These are phyloP conservation scores for Hirsutella thompsonii DNA, from an alignment of 2,329 filamentous ascomycete genomes.

Conservation along the genomic window DNA sequence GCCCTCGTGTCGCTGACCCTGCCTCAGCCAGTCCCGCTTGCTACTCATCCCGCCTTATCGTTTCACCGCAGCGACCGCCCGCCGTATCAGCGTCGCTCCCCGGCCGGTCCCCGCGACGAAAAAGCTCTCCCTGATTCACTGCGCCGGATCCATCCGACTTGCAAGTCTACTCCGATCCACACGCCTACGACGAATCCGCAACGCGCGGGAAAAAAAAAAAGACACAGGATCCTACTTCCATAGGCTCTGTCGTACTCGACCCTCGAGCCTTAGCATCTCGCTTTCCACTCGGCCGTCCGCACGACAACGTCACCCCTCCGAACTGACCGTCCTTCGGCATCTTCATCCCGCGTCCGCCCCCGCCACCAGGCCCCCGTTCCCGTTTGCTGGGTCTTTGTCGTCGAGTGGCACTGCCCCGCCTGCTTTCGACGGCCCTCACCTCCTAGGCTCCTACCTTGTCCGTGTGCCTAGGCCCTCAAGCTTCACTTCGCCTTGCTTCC, in stretches of 20 bases:
- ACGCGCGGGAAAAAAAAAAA: too few relatives aligned
- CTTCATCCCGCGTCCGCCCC: too few relatives aligned
- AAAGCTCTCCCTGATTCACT: background rate
- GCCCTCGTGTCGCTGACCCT: background rate
- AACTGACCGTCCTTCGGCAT: too few relatives aligned
- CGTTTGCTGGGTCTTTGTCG: background rate
- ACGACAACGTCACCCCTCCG: too few relatives aligned
- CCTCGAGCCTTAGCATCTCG: too few relatives aligned
- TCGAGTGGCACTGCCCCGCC: too few relatives aligned
- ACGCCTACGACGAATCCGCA: too few relatives aligned
- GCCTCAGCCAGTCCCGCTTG: background rate
- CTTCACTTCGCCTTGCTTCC: background rate
- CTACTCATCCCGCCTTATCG: background rate
- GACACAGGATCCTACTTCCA: too few relatives aligned
- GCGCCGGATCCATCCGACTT: background rate
- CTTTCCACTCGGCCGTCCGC: too few relatives aligned
- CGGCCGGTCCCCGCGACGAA: background rate
- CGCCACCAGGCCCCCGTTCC: background rate
- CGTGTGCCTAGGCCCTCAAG: background rate
- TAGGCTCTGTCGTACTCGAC: too few relatives aligned
- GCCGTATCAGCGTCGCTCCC: background rate
- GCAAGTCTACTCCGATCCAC: background rate
- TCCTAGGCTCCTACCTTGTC: background rate
- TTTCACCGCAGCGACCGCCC: background rate
- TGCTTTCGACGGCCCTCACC: background rate